phyloP scores from a whole-genome alignment of 2,329 filamentous ascomycete genomes.

The Cercospora sesami region DNA sequence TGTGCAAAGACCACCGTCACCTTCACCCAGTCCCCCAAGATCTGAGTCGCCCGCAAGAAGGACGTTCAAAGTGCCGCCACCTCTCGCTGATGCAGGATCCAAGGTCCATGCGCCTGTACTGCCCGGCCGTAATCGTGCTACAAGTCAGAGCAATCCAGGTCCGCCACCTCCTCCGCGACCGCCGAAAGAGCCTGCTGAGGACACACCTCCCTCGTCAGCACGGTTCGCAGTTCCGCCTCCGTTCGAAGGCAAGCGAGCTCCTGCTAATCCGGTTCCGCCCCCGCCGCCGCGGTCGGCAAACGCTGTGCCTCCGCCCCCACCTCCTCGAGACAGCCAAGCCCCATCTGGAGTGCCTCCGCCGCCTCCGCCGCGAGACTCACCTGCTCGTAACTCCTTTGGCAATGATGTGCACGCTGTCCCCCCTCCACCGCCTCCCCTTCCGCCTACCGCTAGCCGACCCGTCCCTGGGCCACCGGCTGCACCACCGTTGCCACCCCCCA shows the following conservation, averaged over 20 bases:
- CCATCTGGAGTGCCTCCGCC: slow-evolving; percentile 40
- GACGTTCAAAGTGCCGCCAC: slow-evolving; percentile 81
- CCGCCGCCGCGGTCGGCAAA: slow-evolving; percentile 25
- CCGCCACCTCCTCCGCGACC: slow-evolving; percentile 52
- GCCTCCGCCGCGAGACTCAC: slow-evolving; percentile 62
- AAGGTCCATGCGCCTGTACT: slow-evolving; percentile 38
- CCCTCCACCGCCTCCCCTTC: slow-evolving; percentile 40
- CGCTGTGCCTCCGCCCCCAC: slow-evolving; percentile 60
- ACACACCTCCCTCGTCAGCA: slow-evolving; percentile 33
- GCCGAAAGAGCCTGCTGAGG: slow-evolving; percentile 59
- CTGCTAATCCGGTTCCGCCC: slow-evolving; percentile 67
- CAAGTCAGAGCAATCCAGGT: slow-evolving; percentile 35
- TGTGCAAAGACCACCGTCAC: slow-evolving; percentile 46
- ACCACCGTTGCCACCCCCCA: slow-evolving; percentile 45
- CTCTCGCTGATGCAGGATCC: slow-evolving; percentile 85
- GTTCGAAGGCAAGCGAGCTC: slow-evolving; percentile 64
- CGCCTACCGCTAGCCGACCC: slow-evolving; percentile 33
- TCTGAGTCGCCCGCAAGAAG: slow-evolving; percentile 70
- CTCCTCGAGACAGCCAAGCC: slow-evolving; percentile 42
- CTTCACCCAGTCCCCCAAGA: slow-evolving; percentile 63
- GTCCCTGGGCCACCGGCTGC: slow-evolving; percentile 44
- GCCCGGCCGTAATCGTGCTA: slow-evolving; percentile 58
- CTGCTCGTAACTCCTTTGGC: slow-evolving; percentile 47
- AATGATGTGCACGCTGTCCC: slow-evolving; percentile 32
- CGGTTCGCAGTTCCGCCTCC: slow-evolving; percentile 78